Evolutionary conservation across 495 filamentous ascomycete species (phyloP), one percentile per base, ranked within the genome.

Genomic region (Viridothelium virens): DNA sequence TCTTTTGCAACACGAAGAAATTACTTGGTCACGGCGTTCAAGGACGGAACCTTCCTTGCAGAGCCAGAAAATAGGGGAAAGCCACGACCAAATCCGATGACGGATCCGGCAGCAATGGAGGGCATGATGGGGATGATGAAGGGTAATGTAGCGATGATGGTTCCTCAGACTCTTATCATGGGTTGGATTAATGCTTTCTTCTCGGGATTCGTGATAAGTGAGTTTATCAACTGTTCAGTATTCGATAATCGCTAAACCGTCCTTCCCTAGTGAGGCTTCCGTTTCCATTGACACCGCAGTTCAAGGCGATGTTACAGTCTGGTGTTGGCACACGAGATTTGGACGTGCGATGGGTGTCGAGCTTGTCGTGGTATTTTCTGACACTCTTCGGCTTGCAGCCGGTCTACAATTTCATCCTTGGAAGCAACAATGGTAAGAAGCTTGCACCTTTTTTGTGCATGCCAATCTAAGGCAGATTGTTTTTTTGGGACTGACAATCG

Each of bases 101-200:
- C 87, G 41, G 94, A 98, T 77, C 94, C 94, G n/a, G 89, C 87
- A 62, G 91, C 90, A 61, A 98, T 97, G 95, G 95, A 97, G 74
- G 92, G 90, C 65, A 97, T 97, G 93, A 97, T 97, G 94, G 93
- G 93, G 65, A 96, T 96, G 91, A 90, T 97, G 86, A 98, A 97
- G 85, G 91, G 91, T 63, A 96, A 98, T 73, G 96, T 98, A 91
- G 92, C 93, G 70, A 97, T 96, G 94, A 97, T 98, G 83, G 91
- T 98, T 48, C 95, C 94, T 59, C 96, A 98, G 76, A 97, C 92
- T 3, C 77, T 97, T 76, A 97, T 97, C 69, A 98, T 98, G 94
- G 91, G 94, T 63, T 98, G 94, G 94, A 97, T 98, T 72, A 98
- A 97, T 80, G 91, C 94, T 0, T 97, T 97, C 76, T 98, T 98